Base-by-base conservation (phyloP, 2,329 filamentous ascomycete species). In the Aspergillus unguis region DNA sequence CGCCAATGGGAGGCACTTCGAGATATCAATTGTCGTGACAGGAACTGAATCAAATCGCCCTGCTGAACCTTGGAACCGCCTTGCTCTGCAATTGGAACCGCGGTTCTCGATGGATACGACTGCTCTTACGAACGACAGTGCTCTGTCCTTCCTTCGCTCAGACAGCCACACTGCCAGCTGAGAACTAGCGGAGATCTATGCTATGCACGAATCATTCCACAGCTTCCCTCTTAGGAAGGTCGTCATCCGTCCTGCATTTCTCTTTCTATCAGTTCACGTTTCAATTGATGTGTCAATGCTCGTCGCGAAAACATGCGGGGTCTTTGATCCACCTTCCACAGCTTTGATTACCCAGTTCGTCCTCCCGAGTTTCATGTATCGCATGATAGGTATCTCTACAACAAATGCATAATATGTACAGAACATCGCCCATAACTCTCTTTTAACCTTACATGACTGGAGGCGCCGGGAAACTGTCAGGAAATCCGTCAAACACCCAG, bases 401-500 rank as follows among this genome's bases (percentile, higher is more conserved):
- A 48, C 33, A 52, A 38, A 40, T n/a, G 17, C 36, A 8, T 42
- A 42, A 4, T 41, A 47, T 42, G 23, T 52, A 41, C 36, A 47
- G 23, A 44, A 28, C 32, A 50, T 9, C 11, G 17, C 17, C 17
- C 17, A 17, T 17, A 17, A 17, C 17, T 17, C 17, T 17, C 17
- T 17, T 17, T 17, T 17, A 17, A 17, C 17, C 17, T 17, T 50
- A 72, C 44, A 71, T 61, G 44, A 70, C 59, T 11, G 67, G 65
- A 7, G 70, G 68, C n/a, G 66, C 69, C 37, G 66, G 66, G 52
- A 72, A 70, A 8, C 67, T 88, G 67, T 91, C 87, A 50, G 92
- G 78, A 36, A 92, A 80, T 11, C 88, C 88, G 67, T 96, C 91
- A 61, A 96, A 78, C 76, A 95, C 91, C 91, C 92, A 96, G 67